A percentile compares a stretch with the other conserved stretches of the same genome.
These are phyloP conservation scores for Citrullus colocynthis DNA, from an alignment of 306 rosid genomes.

Conservation along the genomic window DNA sequence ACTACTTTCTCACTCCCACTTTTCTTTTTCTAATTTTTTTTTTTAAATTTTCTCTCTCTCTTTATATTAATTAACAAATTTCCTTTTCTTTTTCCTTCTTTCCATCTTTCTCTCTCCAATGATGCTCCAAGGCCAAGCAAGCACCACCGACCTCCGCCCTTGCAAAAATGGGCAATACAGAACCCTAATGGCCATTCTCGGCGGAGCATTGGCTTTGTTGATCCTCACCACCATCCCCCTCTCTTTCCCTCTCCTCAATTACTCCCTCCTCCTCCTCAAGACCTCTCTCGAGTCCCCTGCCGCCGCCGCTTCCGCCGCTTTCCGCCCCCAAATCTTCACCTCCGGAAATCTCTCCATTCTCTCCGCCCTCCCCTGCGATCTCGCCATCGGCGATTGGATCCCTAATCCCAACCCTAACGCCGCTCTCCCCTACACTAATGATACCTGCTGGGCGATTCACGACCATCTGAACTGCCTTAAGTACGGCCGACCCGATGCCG, in stretches of 20 bases:
- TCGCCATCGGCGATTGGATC: constrained; percentile 67
- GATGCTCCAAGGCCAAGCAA: not conserved
- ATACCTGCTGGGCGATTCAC: constrained; percentile 40
- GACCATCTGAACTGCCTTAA: constrained; percentile 77
- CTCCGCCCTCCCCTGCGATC: constrained; percentile 31
- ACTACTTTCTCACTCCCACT: not conserved
- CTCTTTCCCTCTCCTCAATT: not conserved
- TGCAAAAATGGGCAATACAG: not conserved
- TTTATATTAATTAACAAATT: too few species aligned
- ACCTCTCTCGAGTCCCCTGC: not conserved
- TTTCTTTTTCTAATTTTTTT: too few species aligned
- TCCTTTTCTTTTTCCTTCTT: too few species aligned
- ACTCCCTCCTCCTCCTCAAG: constrained; percentile 1
- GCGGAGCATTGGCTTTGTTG: not conserved
- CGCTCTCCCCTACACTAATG: constrained; percentile 51
- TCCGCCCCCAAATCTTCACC: not conserved
- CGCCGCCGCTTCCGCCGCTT: not conserved
- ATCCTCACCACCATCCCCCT: not conserved
- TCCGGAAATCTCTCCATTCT: not conserved
- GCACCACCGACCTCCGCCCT: not conserved
- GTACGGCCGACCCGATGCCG: constrained; percentile 60
- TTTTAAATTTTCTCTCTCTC: not conserved
- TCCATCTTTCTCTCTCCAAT: not conserved
- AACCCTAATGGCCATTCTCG: not conserved
- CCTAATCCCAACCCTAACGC: constrained; percentile 16